Percentiles rank a stretch among this genome's conserved stretches.
phyloP scores from a whole-genome alignment of 2,329 filamentous ascomycete species.

The Penicillium sp. region DNA sequence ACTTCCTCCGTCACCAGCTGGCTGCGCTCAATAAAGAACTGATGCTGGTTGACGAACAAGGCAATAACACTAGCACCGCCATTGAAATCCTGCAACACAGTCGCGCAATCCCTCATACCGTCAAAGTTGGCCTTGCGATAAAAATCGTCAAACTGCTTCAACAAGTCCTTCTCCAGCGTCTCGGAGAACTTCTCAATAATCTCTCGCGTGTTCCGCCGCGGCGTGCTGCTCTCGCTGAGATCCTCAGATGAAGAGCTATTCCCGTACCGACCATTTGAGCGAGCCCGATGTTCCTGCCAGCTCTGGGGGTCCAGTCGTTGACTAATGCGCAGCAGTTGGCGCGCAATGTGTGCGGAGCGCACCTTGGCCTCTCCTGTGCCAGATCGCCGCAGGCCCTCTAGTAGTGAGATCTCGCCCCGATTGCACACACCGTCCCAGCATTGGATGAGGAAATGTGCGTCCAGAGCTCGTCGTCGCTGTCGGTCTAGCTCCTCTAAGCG shows the following conservation, averaged over 20 bases:
- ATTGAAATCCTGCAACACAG: constrained; percentile 92
- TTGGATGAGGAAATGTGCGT: constrained; percentile 91
- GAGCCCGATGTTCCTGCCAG: constrained; percentile 57
- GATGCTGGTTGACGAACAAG: constrained; percentile 96
- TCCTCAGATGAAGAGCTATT: constrained; percentile 35
- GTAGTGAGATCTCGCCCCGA: constrained; percentile 76
- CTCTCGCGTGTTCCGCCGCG: constrained; percentile 69
- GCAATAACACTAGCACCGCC: constrained; percentile 93
- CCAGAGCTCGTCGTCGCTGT: constrained; percentile 83
- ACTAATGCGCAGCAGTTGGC: constrained; percentile 91
- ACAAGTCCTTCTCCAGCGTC: constrained; percentile 87
- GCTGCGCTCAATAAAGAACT: constrained; percentile 96
- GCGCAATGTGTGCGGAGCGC: constrained; percentile 86
- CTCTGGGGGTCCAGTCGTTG: constrained; percentile 79
- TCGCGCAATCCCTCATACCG: constrained; percentile 96
- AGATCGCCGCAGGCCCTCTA: constrained; percentile 84
- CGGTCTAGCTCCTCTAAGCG: constrained; percentile 90
- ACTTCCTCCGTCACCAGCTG: constrained; percentile 89
- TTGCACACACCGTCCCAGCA: constrained; percentile 97
- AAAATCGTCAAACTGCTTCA: constrained; percentile 97
- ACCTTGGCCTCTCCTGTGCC: constrained; percentile 90
- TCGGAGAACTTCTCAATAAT: constrained; percentile 96
- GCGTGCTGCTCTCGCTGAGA: constrained; percentile 45
- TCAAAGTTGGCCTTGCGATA: constrained; percentile 94
- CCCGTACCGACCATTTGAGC: constrained; percentile 53